Evolutionary conservation across 129 eudicot genomes (phyloP).

Genomic region (Pittosporum tobira): DNA sequence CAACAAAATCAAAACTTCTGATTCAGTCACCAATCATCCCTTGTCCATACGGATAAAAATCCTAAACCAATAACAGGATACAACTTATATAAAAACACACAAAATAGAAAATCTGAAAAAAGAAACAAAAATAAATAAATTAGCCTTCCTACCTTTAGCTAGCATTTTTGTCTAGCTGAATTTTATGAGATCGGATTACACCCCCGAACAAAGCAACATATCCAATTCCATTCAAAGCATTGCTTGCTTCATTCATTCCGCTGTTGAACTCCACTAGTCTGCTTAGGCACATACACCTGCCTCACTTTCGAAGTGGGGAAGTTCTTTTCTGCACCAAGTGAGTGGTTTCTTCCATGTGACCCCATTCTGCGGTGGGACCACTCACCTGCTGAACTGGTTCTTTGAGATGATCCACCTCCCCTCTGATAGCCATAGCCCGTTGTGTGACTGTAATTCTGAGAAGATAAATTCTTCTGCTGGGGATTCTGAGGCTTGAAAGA

Average conservation of each 20-base stretch:
- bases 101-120: too few relatives aligned
- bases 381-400: constrained; percentile 44
- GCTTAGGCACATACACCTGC: constrained; percentile 91
- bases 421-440: constrained; percentile 53
- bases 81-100: too few relatives aligned
- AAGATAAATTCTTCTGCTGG: constrained; percentile 41
- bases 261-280: constrained; percentile 41
- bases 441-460: constrained; percentile 32
- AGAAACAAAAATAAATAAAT: too few relatives aligned
- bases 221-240: not conserved
- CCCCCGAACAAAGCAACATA: not conserved
- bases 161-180: not conserved
- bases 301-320: constrained; percentile 53
- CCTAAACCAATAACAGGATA: too few relatives aligned
- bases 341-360: constrained; percentile 66
- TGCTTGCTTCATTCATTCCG: constrained; percentile 15
- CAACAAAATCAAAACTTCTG: too few relatives aligned
- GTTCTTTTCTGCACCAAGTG: constrained; percentile 43
- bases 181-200: not conserved
- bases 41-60: too few relatives aligned
- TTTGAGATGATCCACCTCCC: constrained; percentile 61
- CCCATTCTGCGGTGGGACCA: constrained; percentile 73
- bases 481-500: constrained; percentile 35
- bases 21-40: too few relatives aligned
- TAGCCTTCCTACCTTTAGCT: too few relatives aligned